Evolutionary conservation across 108 stramenopile species (phyloP).

Genomic region (Bacterosira constricta): DNA sequence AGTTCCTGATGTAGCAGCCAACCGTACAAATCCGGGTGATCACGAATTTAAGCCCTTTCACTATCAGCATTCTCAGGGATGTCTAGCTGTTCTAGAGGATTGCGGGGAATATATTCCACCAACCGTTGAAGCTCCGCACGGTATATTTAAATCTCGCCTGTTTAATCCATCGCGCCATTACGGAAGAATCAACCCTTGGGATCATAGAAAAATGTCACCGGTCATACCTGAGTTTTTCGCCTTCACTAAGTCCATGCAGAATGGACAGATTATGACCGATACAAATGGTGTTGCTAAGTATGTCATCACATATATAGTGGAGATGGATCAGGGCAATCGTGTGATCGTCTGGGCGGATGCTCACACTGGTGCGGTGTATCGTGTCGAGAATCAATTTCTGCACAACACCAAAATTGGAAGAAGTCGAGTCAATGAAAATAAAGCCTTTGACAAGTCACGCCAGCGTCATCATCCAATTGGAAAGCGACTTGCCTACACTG

Average conservation of each 20-base stretch:
- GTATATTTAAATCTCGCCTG: too few relatives aligned
- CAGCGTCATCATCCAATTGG: not conserved
- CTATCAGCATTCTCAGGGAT: not conserved
- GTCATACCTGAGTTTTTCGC: not conserved
- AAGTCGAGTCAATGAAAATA: not conserved
- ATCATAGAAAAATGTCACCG: not conserved
- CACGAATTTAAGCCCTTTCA: not conserved
- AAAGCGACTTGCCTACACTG: not conserved
- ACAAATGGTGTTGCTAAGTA: conserved; percentile 13
- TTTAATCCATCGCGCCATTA: not conserved
- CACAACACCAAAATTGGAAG: conserved; percentile 16
- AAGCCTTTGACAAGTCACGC: not conserved
- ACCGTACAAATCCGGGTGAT: not conserved
- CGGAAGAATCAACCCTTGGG: not conserved
- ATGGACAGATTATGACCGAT: not conserved
- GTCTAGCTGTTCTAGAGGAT: not conserved
- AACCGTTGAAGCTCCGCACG: too few relatives aligned
- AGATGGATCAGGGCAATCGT: conserved; percentile 5
- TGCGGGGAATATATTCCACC: not conserved
- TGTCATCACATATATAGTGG: conserved; percentile 9
- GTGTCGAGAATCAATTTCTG: not conserved
- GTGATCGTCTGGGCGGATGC: not conserved
- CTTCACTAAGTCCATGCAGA: conserved; percentile 8
- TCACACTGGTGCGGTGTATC: not conserved
- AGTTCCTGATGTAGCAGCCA: not conserved